Evolutionary conservation across 1,139 yeast genomes (phyloP).

Genomic region (Diutina sp.): DNA sequence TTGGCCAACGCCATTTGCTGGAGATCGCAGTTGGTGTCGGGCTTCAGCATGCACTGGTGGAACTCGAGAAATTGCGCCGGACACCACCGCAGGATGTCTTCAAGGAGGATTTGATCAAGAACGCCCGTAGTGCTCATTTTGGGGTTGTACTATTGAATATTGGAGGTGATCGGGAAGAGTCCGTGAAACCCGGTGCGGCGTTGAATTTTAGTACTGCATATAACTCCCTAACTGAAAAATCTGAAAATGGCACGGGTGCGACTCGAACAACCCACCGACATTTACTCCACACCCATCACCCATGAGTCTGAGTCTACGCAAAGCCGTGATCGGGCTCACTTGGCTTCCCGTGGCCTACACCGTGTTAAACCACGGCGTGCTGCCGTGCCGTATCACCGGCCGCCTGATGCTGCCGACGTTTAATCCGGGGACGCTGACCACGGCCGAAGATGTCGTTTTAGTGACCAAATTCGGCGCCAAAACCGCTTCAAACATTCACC

Average conservation of each 20-base stretch:
- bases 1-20: slow-evolving; percentile 39
- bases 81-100: slow-evolving; percentile 53
- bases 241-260: background rate
- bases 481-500: slow-evolving; percentile 28
- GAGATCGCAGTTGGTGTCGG: slow-evolving; percentile 31
- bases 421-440: slow-evolving; percentile 47
- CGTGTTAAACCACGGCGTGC: slow-evolving; percentile 57
- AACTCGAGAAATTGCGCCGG: slow-evolving; percentile 53
- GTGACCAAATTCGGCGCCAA: slow-evolving; percentile 53
- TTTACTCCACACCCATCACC: no score
- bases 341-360: slow-evolving; percentile 80
- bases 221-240: no score
- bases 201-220: no score
- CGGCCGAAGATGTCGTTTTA: slow-evolving; percentile 53
- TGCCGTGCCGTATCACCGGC: slow-evolving; percentile 71
- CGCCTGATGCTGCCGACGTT: slow-evolving; percentile 83
- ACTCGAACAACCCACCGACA: background rate
- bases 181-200: background rate
- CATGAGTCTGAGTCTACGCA: background rate
- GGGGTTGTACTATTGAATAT: no score
- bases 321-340: slow-evolving; percentile 10
- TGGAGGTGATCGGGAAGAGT: no score
- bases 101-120: slow-evolving; percentile 40
- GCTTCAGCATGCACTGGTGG: slow-evolving; percentile 47
- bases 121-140: slow-evolving; percentile 10